Base-by-base conservation (phyloP, 345 rosid genomes). In the Rhodamnia rubescens region DNA sequence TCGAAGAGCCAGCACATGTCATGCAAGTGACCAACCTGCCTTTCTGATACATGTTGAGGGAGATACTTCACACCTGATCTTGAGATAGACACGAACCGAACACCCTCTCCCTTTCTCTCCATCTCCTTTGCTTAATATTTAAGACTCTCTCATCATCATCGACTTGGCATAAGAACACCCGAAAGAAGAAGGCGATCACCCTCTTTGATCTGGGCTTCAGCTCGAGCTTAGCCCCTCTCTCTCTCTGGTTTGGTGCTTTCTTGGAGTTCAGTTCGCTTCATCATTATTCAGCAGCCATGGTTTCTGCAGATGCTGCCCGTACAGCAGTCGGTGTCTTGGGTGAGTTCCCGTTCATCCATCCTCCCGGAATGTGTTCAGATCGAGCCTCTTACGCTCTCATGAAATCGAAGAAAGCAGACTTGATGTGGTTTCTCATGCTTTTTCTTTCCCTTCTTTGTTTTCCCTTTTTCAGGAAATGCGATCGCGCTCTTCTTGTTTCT, bases 401-500 rank as follows among this genome's bases (percentile, higher is more conserved):
- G 83, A 32, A 47, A 50, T 50, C 42, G 16, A 44, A 51, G 83
- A 44, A 29, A 49, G 83, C 51, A 49, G 32, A 53, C 56, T 58
- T 58, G 74, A 53, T 83, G 85, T 8, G 29, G 14, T 74, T 52
- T 81, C 44, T 78, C 40, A 16, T 20, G 61, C 40, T 27, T 18
- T 84, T 75, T 74, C 4, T 20, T 42, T n/a, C 16, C 16, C 52
- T 50, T 50, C 52, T 32, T 74, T 50, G 40, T 53, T 6, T 44
- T 3, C 83, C 42, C 51, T 29, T 84, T 88, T 90, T 84, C 95
- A 96, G 99, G 99, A 69, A 96, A 96, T 83, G 81, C 88, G 84
- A 94, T 95, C 89, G 89, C 99, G 7, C 90, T 95, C 84, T 90
- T 91, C 89, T 74, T 95, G 90, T 97, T 97, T 91, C 85, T 95